Evolutionary conservation across 352 stramenopile genomes (phyloP).

Genomic region (Lagenidium giganteum): DNA sequence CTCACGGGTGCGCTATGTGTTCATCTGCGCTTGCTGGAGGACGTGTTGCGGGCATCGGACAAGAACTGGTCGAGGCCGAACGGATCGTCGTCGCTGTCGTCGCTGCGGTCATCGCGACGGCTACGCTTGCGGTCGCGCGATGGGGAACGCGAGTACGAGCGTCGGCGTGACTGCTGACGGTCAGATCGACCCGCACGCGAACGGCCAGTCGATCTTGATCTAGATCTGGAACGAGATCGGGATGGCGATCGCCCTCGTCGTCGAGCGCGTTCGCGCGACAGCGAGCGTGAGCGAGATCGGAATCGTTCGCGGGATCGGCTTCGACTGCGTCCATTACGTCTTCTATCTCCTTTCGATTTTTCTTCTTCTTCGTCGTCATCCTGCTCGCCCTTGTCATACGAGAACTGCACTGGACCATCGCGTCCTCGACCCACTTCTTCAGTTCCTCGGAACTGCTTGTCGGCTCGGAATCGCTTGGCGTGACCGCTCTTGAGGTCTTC

Average conservation of each 20-base stretch:
- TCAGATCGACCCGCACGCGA: background rate
- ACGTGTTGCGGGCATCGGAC: conserved; percentile 52
- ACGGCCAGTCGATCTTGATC: conserved; percentile 8
- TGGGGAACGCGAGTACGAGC: conserved; percentile 26
- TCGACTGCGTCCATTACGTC: conserved; percentile 3
- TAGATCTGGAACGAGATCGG: conserved; percentile 9
- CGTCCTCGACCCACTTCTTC: conserved; percentile 51
- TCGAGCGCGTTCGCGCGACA: conserved; percentile 18
- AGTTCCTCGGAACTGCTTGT: conserved; percentile 86
- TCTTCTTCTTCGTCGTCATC: conserved; percentile 21
- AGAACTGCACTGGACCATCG: conserved; percentile 85
- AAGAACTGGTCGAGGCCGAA: conserved; percentile 85
- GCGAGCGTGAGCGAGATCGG: conserved; percentile 20
- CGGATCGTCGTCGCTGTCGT: conserved; percentile 61
- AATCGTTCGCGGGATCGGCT: conserved; percentile 17
- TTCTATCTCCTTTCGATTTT: too few species aligned
- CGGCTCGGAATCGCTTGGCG: conserved; percentile 84
- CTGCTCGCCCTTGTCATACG: conserved; percentile 48
- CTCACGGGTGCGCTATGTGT: too few species aligned
- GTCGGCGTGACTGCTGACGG: conserved; percentile 4
- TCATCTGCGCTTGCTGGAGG: too few species aligned
- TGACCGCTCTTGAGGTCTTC: conserved; percentile 85
- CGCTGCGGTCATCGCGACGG: conserved; percentile 34
- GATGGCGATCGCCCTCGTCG: conserved; percentile 15
- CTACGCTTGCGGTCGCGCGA: conserved; percentile 41